Conservation (phyloP, 78 protist genomes). For the Chrysochromulina tobinii region DNA sequence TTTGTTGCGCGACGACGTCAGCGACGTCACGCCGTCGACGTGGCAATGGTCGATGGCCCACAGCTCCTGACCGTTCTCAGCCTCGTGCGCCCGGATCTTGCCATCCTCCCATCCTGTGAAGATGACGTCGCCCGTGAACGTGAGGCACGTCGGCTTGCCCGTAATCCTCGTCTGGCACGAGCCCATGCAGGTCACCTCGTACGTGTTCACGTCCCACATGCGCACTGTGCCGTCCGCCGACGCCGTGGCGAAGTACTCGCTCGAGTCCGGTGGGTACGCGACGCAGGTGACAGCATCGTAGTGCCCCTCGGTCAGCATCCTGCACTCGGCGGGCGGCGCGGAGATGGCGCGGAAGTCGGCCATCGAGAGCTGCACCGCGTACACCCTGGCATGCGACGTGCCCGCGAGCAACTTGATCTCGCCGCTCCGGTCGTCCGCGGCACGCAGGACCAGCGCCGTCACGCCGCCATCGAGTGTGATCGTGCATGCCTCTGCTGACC, state of each 20-base stretch:
- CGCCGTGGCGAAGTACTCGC: slow-evolving; percentile 45
- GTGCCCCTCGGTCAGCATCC: neutral
- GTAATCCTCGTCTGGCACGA: neutral
- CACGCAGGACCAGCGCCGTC: neutral
- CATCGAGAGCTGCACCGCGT: neutral
- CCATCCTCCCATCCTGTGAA: slow-evolving; percentile 54
- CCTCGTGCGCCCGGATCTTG: slow-evolving; percentile 14
- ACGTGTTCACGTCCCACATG: slow-evolving; percentile 42
- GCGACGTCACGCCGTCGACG: slow-evolving; percentile 40
- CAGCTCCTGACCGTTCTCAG: slow-evolving; percentile 24
- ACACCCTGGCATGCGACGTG: neutral
- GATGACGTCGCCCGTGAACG: neutral
- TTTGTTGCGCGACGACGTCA: slow-evolving; percentile 16
- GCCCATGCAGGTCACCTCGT: neutral
- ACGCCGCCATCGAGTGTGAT: neutral
- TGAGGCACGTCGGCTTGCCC: slow-evolving; percentile 18
- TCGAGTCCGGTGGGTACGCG: slow-evolving; percentile 25
- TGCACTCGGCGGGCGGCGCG: neutral
- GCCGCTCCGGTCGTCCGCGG: too few species aligned
- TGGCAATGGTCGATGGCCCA: slow-evolving; percentile 41
- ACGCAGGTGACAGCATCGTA: neutral
- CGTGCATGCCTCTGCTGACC: neutral
- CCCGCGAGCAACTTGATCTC: neutral
- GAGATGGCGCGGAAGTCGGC: too few species aligned
- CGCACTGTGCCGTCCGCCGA: slow-evolving; percentile 39